Base-by-base conservation (phyloP, 495 filamentous ascomycete genomes). In the Aspergillus funiculosus region DNA sequence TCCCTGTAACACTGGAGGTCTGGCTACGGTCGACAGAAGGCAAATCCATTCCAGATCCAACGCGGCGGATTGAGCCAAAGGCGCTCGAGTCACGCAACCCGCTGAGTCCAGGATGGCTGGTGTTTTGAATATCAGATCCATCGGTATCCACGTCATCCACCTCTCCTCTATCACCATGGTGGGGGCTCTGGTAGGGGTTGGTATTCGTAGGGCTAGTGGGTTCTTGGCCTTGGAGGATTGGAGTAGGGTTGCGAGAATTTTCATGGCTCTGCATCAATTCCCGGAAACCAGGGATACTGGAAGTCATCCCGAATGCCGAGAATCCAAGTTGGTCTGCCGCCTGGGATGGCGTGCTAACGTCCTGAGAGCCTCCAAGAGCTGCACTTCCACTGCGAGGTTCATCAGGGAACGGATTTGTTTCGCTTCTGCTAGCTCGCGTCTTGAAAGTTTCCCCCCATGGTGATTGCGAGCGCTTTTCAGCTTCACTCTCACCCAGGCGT, bases 151-250 rank as follows among this genome's bases (percentile, higher is more conserved):
- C 62, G 48, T 89, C 84, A 20, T 88, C 84, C 2, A 76, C 72
- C 18, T 89, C 82, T 0, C 72, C 73, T 24, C 80, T 79, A 13
- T 89, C 85, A n/a, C 79, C 83, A n/a, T 86, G 80, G 6, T 86
- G 80, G 6, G 92, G 94, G 62, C 91, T 97, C 52, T 86, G 85
- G 57, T 90, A 98, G n/a, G 92, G 94, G 62, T 98, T 98, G 1
- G 92, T 97, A 49, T 95, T 89, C 0, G 91, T 92, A 26, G 92
- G 94, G 57, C 94, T 97, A 49, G 86, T 77, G 5, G 83, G 82
- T 50, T 89, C 86, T 43, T 76, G 71, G 37, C 66, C 74, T 37
- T 76, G 75, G 41, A 74, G 67, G 39, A 71, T 74, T 32, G 70
- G 76, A 54, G 72, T 81, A 52, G 73, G 71, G 57, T 82, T 77